Evolutionary conservation across 805 yeast genomes (phyloP), one percentile per base, ranked within the genome.

Genomic region (Hanseniaspora taiwanica): DNA sequence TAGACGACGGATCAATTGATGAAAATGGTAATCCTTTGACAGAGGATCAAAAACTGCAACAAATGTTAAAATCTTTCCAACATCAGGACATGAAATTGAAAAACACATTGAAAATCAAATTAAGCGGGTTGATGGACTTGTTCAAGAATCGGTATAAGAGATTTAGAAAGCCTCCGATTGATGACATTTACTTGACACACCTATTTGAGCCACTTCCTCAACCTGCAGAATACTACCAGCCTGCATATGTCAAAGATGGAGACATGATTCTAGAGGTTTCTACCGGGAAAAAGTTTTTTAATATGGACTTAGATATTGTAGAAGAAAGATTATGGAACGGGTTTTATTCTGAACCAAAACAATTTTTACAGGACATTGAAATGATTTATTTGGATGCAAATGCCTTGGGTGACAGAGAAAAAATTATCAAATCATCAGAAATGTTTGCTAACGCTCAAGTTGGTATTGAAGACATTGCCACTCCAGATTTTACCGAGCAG

Each of bases 241-340:
- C 62, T 13, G 64, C 62, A 0, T 74, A 68, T 47, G 69, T 69
- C 16, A 72, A 70, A 44, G 72, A 71, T 44, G 76, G 75, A 33
- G 77, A 82, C 46, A 81, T 76, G 89, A 83, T 91, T 48, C 59
- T 76, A n/a, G 96, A 91, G 51, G 66, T 73, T 9, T 59, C 76
- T 0, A 80, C 94, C 0, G 93, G 91, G 3, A 74, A 72, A 42
- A 69, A 66, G 47, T 89, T 68, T 53, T 71, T 68, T 62, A 91
- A 91, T 50, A 91, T 91, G 82, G 98, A 91, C 53, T 64, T 91
- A 40, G 98, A 91, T 53, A 78, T 86, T 14, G 74, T 91, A 25
- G 98, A 91, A 54, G 97, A 91, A 55, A 69, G 98, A 43, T 61
- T 91, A 40, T 91, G 98, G 98, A 91, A 91, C 58, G 98, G 98